phyloP scores from a whole-genome alignment of 176 grass and related monocot species.

The Zoysia japonica region DNA sequence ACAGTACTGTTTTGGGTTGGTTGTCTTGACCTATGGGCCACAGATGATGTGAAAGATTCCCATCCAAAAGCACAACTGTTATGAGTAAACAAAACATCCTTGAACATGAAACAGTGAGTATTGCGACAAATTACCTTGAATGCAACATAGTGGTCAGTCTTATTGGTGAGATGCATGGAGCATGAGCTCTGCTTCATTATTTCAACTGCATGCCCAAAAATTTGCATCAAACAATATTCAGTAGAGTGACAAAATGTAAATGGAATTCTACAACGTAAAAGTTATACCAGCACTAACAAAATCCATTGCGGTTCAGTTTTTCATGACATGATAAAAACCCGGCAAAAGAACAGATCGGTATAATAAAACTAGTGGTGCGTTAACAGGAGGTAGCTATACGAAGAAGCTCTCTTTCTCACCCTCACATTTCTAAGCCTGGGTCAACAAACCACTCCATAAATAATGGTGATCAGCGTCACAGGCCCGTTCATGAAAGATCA shows the following conservation, averaged over 20 bases:
- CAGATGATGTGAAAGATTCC: constrained; percentile 12
- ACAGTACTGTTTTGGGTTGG: constrained; percentile 96
- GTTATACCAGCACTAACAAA: neutral
- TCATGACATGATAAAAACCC: neutral
- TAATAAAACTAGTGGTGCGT: neutral
- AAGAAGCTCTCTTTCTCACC: constrained; percentile 1
- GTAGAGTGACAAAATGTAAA: neutral
- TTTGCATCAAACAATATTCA: constrained; percentile 2
- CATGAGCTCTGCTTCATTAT: constrained; percentile 93
- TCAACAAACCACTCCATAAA: neutral
- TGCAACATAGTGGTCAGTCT: constrained; percentile 88
- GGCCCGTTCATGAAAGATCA: neutral
- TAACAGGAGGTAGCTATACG: neutral
- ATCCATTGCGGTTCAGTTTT: neutral
- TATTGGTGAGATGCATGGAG: constrained; percentile 93
- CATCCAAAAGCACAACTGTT: neutral
- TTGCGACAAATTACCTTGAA: constrained; percentile 71
- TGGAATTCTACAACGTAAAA: neutral
- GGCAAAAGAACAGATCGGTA: constrained; percentile 21
- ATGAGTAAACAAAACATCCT: constrained; percentile 10
- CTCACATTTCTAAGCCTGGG: constrained; percentile 15
- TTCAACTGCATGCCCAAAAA: constrained; percentile 61
- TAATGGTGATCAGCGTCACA: constrained; percentile 9
- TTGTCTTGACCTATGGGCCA: constrained; percentile 84
- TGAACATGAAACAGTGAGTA: neutral